These are phyloP conservation scores for Chimonanthus praecox DNA, from an alignment of 164 flowering plant genomes.

Conservation along the genomic window DNA sequence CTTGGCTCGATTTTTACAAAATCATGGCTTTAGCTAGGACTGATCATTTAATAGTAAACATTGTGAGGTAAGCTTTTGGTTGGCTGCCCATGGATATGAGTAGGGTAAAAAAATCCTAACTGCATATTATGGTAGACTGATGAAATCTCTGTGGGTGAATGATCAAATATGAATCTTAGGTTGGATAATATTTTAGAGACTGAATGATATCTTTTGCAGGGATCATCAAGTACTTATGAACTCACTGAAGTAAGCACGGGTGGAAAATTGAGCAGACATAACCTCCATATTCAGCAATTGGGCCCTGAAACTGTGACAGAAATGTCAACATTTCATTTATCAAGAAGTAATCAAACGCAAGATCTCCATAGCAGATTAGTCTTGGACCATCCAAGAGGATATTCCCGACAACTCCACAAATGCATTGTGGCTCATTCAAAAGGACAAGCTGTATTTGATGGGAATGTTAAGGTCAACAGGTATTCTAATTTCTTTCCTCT, in stretches of 20 bases:
- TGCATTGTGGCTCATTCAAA: slow-evolving; percentile 79
- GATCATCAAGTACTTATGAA: slow-evolving; percentile 59
- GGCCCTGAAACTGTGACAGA: slow-evolving; percentile 82
- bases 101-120: no score
- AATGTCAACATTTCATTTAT: slow-evolving; percentile 65
- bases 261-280: slow-evolving; percentile 83
- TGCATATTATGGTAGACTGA: no score
- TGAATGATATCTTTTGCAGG: slow-evolving; percentile 33
- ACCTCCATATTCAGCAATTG: slow-evolving; percentile 72
- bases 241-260: slow-evolving; percentile 80
- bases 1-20: no score
- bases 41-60: no score
- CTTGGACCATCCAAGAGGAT: slow-evolving; percentile 82
- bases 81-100: no score
- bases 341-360: slow-evolving; percentile 59
- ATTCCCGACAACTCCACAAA: slow-evolving; percentile 79
- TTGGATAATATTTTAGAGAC: neutral
- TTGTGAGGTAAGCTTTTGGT: no score
- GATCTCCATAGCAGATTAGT: slow-evolving; percentile 79
- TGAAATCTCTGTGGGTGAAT: no score
- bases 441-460: slow-evolving; percentile 89
- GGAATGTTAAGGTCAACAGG: slow-evolving; percentile 88
- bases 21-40: no score
- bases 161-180: no score
- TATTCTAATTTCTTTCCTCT: slow-evolving; percentile 18